Conservation (phyloP, 805 yeast genomes). For the Candida sithepensis region DNA sequence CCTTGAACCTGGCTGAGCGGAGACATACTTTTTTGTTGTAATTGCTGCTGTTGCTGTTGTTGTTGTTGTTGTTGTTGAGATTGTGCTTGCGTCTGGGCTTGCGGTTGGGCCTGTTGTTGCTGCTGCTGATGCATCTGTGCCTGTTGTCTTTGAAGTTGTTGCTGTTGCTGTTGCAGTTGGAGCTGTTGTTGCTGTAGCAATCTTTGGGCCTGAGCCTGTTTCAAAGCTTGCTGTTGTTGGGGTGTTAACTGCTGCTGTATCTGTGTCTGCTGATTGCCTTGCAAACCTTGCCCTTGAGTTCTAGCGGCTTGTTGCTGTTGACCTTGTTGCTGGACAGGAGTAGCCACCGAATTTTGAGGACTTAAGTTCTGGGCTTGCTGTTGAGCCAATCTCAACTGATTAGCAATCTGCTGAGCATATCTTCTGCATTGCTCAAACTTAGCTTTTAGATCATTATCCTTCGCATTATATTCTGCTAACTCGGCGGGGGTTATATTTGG, state of each 20-base stretch:
- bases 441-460: conserved; percentile 44
- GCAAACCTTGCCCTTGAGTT: background rate
- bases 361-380: conserved; percentile 10
- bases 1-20: conserved; percentile 6
- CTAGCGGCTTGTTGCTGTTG: conserved; percentile 1
- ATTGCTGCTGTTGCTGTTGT: conserved; percentile 11
- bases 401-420: conserved; percentile 39
- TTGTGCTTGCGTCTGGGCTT: conserved; percentile 15
- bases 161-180: conserved; percentile 35
- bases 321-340: background rate
- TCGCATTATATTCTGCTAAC: conserved; percentile 40
- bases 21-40: conserved; percentile 4
- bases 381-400: conserved; percentile 33
- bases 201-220: background rate
- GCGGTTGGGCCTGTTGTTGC: conserved; percentile 16
- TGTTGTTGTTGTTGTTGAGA: conserved; percentile 18
- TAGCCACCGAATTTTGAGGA: conserved; percentile 1
- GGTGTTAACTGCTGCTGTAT: conserved; percentile 10
- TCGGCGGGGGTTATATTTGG: conserved; percentile 44
- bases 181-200: conserved; percentile 16
- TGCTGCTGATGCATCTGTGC: conserved; percentile 11
- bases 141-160: conserved; percentile 35
- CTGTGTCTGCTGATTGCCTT: conserved; percentile 12
- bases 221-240: conserved; percentile 1
- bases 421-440: conserved; percentile 47